Conservation (phyloP, 2,329 filamentous ascomycete genomes). For the Lachnellula subtilissima region DNA sequence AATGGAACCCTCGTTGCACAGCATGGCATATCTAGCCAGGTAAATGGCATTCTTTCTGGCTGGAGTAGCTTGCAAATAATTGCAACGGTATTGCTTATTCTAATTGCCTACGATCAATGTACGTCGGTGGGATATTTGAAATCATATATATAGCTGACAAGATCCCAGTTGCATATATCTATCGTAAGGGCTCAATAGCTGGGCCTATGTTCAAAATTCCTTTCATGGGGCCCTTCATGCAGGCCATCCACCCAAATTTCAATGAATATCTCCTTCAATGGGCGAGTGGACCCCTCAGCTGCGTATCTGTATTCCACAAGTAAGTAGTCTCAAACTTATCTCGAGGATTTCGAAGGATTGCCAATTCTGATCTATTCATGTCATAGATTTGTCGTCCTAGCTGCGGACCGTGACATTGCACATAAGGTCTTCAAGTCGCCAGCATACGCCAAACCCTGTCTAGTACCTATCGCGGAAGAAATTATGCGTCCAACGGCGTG, state of each 20-base stretch:
- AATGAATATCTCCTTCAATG: constrained; percentile 70
- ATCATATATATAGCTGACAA: too few species aligned
- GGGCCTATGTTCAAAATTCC: constrained; percentile 61
- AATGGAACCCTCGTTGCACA: too few species aligned
- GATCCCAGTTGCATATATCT: constrained; percentile 43
- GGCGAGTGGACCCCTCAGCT: constrained; percentile 73
- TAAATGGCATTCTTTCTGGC: neutral
- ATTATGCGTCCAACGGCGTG: constrained; percentile 68
- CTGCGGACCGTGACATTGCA: constrained; percentile 70
- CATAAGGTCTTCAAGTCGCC: constrained; percentile 81
- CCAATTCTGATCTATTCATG: neutral
- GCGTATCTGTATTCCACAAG: constrained; percentile 84
- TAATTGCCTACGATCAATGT: constrained; percentile 40
- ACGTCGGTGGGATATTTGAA: neutral
- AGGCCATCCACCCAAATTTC: constrained; percentile 71
- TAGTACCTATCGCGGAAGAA: constrained; percentile 71
- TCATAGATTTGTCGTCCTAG: constrained; percentile 70
- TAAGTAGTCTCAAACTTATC: constrained; percentile 33
- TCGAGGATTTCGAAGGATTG: neutral
- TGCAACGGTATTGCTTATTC: constrained; percentile 30
- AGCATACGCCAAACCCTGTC: constrained; percentile 67
- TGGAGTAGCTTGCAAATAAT: constrained; percentile 29
- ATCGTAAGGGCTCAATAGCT: constrained; percentile 57
- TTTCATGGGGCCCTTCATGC: constrained; percentile 70
- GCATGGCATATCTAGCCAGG: neutral